Evolutionary conservation across 441 rosid genomes (phyloP).

Genomic region (Eutrema salsugineum): DNA sequence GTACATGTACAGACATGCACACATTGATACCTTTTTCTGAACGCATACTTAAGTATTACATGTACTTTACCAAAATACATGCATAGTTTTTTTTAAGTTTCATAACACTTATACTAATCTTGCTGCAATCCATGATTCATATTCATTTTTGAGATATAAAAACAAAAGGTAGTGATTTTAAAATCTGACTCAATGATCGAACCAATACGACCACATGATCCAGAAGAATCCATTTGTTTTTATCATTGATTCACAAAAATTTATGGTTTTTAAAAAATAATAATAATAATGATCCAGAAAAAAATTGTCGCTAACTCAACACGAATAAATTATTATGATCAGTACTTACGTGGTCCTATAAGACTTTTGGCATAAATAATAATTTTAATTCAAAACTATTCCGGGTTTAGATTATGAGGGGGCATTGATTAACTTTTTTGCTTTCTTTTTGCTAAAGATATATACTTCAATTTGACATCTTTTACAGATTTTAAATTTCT

Average conservation of each 20-base stretch:
- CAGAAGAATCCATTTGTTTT: not conserved
- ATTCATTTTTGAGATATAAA: not conserved
- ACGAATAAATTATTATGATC: not conserved
- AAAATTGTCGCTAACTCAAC: not conserved
- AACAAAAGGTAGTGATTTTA: not conserved
- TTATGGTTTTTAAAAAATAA: too few relatives aligned
- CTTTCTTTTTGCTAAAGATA: not conserved
- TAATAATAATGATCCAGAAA: too few relatives aligned
- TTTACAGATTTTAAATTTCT: not conserved
- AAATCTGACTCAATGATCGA: not conserved
- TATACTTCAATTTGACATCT: not conserved
- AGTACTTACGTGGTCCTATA: not conserved
- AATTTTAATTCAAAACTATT: not conserved
- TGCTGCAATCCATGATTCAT: not conserved
- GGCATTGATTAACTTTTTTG: not conserved
- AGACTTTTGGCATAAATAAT: not conserved
- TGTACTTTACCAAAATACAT: not conserved
- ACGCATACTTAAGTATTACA: not conserved
- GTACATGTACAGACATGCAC: not conserved
- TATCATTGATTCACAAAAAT: too few relatives aligned
- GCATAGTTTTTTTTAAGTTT: not conserved
- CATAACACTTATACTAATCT: not conserved
- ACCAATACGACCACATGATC: not conserved
- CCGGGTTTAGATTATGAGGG: not conserved
- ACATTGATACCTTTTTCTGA: not conserved